phyloP scores from a whole-genome alignment of 768 basidiomycete species.

The Xerocomellus chrysenteron region DNA sequence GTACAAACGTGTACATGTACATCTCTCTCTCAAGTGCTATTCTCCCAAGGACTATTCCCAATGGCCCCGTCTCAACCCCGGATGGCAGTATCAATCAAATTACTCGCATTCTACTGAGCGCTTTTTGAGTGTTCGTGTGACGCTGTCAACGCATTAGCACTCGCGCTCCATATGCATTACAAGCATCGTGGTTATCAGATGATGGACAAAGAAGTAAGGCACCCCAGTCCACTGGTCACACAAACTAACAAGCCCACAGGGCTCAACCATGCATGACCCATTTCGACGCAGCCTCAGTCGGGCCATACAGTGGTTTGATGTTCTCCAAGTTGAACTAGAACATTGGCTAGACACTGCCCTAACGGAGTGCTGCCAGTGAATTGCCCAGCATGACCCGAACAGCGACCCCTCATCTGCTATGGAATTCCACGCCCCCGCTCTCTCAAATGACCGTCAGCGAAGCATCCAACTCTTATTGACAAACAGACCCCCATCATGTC shows the following conservation, averaged over 20 bases:
- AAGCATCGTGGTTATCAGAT: slow-evolving; percentile 14
- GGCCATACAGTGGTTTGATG: slow-evolving; percentile 33
- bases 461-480: too few species aligned
- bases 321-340: slow-evolving; percentile 17
- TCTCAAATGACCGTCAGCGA: too few species aligned
- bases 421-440: too few species aligned
- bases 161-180: neutral
- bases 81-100: slow-evolving; percentile 25
- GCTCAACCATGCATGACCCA: slow-evolving; percentile 27
- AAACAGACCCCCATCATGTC: too few species aligned
- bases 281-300: slow-evolving; percentile 29
- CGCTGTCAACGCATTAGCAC: slow-evolving; percentile 10
- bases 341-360: neutral
- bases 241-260: slow-evolving; percentile 16
- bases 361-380: neutral
- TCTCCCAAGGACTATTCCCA: neutral
- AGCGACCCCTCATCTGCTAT: too few species aligned
- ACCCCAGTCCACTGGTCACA: neutral
- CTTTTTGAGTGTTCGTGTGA: slow-evolving; percentile 40
- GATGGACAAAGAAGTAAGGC: neutral
- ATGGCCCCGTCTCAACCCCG: slow-evolving; percentile 6
- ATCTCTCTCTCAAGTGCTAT: neutral
- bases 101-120: slow-evolving; percentile 34
- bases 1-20: neutral
- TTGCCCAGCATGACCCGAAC: neutral